Base-by-base conservation (phyloP, 805 yeast genomes). In the Wickerhamomyces bovis region DNA sequence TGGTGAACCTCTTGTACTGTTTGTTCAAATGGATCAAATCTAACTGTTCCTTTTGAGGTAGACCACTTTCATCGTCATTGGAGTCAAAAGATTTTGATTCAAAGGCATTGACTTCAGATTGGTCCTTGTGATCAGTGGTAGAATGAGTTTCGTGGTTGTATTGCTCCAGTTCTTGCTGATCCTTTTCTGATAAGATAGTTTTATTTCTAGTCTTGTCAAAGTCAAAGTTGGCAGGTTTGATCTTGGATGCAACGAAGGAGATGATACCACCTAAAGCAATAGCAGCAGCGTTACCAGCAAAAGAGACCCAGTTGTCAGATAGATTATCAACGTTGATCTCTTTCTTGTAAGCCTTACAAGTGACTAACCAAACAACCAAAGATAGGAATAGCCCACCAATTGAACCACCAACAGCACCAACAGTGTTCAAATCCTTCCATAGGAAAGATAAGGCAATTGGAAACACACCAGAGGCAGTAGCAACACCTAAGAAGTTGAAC, bases 201-300 rank as follows among this genome's bases (percentile, higher is more conserved):
- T 61, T 61, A 49, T 66, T 67, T 55, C 72, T 61, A 6, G 70
- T 66, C 16, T 39, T 52, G 20, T 58, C 54, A 47, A 56, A 67
- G 50, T 71, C 72, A 53, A 69, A 71, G 44, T 68, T 60, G 12
- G 66, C 71, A n/a, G 75, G 75, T 52, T 61, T 60, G 35, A 69
- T 57, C 42, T 62, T 48, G 4, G 73, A 63, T 15, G 58, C 47
- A 12, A 47, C 55, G 19, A 66, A 49, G 3, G 72, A 57, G 38
- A 66, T 57, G 10, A 68, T 46, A 30, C 70, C 72, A n/a, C 72
- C 69, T 44, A 67, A 52, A 6, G 62, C 55, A 33, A 69, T 56
- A 15, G 75, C 68, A 10, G 68, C 57, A 7, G 65, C 62, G 47
- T 66, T 70, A 26, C 75, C 76, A 15, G 71, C 62, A 50, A 70